Evolutionary conservation across 164 flowering plant genomes (phyloP).

Genomic region (Vitis vinifera): ASM3070453v1 NC_081808.1:18727001-18727500

Average conservation of each 20-base stretch:
- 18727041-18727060: slow-evolving; percentile 62
- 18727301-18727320: slow-evolving; percentile 74
- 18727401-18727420: too few relatives aligned
- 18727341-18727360: neutral
- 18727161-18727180: slow-evolving; percentile 13
- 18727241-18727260: slow-evolving; percentile 76
- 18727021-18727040: slow-evolving; percentile 69
- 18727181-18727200: slow-evolving; percentile 79
- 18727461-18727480: too few relatives aligned
- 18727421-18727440: too few relatives aligned
- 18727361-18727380: neutral
- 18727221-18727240: slow-evolving; percentile 94
- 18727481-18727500: too few relatives aligned
- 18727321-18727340: too few relatives aligned
- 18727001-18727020: slow-evolving; percentile 74
- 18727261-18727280: slow-evolving; percentile 86
- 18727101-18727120: neutral
- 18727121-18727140: neutral
- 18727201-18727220: slow-evolving; percentile 80
- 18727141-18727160: neutral
- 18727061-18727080: slow-evolving; percentile 87
- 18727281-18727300: slow-evolving; percentile 96
- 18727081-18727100: slow-evolving; percentile 41
- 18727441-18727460: too few relatives aligned
- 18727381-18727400: too few relatives aligned